Base-by-base conservation (phyloP, 305 asterid species). In the Ajuga reptans region DNA sequence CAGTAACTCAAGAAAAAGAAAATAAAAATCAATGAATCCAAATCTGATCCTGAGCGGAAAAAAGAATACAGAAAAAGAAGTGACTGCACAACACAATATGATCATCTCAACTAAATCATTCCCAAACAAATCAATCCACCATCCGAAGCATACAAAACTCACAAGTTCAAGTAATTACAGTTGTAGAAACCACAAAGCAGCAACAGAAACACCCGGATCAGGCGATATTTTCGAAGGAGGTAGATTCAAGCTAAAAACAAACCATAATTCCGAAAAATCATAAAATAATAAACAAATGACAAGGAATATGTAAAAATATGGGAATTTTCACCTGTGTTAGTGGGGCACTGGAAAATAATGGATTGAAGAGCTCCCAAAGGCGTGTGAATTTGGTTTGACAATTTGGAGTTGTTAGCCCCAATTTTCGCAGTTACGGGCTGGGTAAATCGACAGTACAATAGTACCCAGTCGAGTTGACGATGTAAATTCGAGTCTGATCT, bases 81-180 rank as follows among this genome's bases (percentile, higher is more conserved):
- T 21, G n/a, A 60, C 39, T 4, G 50, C 72, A 51, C 65, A 11
- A 15, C 53, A 57, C 24, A 60, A 29, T 16, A 56, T 64, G 72
- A 66, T 77, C 77, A 51, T 72, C 75, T 72, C 70, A 31, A 50
- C 58, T 56, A 24, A 39, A 39, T 61, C 47, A 41, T n/a, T 57
- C 43, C 21, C 17, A 56, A 53, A 42, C 37, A 45, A 61, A 61
- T 24, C 27, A 18, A 64, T 18, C 24, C 52, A 49, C 43, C 69
- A 29, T 39, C 5, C 18, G 43, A 9, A 65, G 0, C 49, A 47
- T 51, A 8, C 10, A 27, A 64, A 42, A 37, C 10, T 14, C 18
- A 46, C 45, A 55, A 39, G 34, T n/a, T 45, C 4, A 18, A 54
- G 57, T 58, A 47, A 45, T 37, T 34, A 39, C 43, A 27, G 41